A percentile compares a stretch with the other conserved stretches of the same genome.
Conservation (phyloP, 2,329 filamentous ascomycete genomes). For the Trichoderma sp. region DNA sequence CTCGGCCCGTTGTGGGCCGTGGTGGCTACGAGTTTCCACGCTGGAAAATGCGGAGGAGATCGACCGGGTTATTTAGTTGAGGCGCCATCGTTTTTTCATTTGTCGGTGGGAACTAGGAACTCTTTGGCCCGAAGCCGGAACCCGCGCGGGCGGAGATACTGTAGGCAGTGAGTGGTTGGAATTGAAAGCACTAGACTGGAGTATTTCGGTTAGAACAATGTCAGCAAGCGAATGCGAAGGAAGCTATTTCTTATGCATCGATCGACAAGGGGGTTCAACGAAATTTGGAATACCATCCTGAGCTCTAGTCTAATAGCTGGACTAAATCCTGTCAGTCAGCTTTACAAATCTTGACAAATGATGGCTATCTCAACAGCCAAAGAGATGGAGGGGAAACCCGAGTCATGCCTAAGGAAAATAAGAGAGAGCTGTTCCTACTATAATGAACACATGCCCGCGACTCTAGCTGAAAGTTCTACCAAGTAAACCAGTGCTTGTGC, state of each 20-base stretch:
- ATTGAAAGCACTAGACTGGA: background rate
- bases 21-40: background rate
- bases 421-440: too few species aligned
- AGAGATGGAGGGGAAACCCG: too few species aligned
- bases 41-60: slow-evolving; percentile 2
- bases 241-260: background rate
- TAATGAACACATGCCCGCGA: too few species aligned
- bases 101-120: background rate
- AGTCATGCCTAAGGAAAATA: too few species aligned
- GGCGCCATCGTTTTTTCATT: background rate
- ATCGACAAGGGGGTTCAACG: background rate
- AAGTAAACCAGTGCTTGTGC: too few species aligned
- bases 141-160: background rate
- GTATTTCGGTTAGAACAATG: background rate
- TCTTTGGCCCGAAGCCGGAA: background rate
- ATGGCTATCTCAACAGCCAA: background rate
- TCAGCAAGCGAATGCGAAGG: background rate
- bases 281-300: background rate
- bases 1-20: background rate
- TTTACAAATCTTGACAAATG: background rate
- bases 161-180: background rate
- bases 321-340: background rate
- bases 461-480: too few species aligned
- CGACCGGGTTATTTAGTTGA: background rate
- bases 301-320: background rate